Percentiles rank a stretch among this genome's conserved stretches.
These are phyloP conservation scores for Puccinia novopanici DNA, from an alignment of 1,284 basidiomycete species.

Conservation along the genomic window DNA sequence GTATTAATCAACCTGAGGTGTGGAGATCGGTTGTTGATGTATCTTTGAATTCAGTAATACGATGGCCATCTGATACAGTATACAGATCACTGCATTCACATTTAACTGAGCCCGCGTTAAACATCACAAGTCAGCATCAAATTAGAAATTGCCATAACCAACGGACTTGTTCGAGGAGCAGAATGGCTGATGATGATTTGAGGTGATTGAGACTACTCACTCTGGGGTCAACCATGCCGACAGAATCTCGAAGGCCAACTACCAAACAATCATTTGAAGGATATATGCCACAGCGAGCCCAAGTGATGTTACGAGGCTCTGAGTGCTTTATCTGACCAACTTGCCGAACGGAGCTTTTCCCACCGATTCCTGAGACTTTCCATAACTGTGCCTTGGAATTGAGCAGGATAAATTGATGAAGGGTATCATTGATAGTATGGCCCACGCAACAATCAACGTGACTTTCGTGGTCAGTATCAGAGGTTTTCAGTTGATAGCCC, in stretches of 20 bases:
- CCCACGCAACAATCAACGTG: slow-evolving; percentile 36
- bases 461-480: not conserved
- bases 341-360: not conserved
- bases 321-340: not conserved
- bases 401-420: slow-evolving; percentile 26
- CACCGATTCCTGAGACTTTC: slow-evolving; percentile 13
- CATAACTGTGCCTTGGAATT: slow-evolving; percentile 22
- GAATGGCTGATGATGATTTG: not conserved
- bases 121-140: not conserved
- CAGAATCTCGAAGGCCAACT: slow-evolving; percentile 36
- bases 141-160: not conserved
- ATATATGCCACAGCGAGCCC: slow-evolving; percentile 25
- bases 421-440: slow-evolving; percentile 1
- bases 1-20: slow-evolving; percentile 42
- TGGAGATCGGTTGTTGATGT: slow-evolving; percentile 17
- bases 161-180: not conserved
- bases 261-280: slow-evolving; percentile 25
- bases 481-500: slow-evolving; percentile 5
- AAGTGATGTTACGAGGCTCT: not conserved
- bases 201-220: not conserved
- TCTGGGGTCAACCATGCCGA: slow-evolving; percentile 24
- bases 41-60: slow-evolving; percentile 41
- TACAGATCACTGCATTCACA: slow-evolving; percentile 34
- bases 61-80: slow-evolving; percentile 5
- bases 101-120: not conserved